Evolutionary conservation across 768 basidiomycete genomes (phyloP).

Genomic region (Psilocybe azurescens): DNA sequence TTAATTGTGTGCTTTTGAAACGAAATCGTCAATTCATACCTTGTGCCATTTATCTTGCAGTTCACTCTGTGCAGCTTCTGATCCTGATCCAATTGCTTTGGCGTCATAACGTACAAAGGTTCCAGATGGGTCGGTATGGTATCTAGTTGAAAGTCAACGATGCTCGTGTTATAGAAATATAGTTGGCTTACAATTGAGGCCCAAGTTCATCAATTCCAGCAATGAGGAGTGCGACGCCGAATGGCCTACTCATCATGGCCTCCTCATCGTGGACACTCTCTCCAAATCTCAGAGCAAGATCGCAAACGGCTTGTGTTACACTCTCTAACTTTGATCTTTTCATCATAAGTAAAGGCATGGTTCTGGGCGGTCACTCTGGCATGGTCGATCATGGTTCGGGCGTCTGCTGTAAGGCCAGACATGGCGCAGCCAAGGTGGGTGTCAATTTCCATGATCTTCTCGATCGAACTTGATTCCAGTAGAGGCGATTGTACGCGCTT

Average conservation of each 20-base stretch:
- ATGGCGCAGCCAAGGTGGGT: conserved; percentile 95
- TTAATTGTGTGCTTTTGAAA: not conserved
- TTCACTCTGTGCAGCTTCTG: conserved; percentile 96
- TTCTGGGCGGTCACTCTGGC: conserved; percentile 96
- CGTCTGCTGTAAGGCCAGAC: conserved; percentile 97
- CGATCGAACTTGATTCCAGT: conserved; percentile 93
- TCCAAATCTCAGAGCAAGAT: conserved; percentile 94
- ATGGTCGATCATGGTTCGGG: conserved; percentile 99
- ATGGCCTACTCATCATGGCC: conserved; percentile 99
- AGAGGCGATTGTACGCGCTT: conserved; percentile 98
- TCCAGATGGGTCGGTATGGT: conserved; percentile 97
- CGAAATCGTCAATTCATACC: conserved; percentile 46
- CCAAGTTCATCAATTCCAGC: conserved; percentile 97
- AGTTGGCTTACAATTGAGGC: conserved; percentile 82
- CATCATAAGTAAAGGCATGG: conserved; percentile 97
- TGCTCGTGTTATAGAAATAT: not conserved
- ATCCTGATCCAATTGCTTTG: conserved; percentile 98
- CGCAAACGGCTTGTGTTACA: conserved; percentile 97
- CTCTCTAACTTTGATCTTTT: conserved; percentile 98
- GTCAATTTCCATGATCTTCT: conserved; percentile 99
- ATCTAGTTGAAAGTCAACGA: conserved; percentile 52
- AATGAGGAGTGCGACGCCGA: conserved; percentile 96
- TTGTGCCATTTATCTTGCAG: conserved; percentile 97
- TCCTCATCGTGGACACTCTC: conserved; percentile 99
- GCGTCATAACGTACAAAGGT: conserved; percentile 97